Evolutionary conservation across 768 basidiomycete species (phyloP).

Genomic region (Kwoniella bestiolae): DNA sequence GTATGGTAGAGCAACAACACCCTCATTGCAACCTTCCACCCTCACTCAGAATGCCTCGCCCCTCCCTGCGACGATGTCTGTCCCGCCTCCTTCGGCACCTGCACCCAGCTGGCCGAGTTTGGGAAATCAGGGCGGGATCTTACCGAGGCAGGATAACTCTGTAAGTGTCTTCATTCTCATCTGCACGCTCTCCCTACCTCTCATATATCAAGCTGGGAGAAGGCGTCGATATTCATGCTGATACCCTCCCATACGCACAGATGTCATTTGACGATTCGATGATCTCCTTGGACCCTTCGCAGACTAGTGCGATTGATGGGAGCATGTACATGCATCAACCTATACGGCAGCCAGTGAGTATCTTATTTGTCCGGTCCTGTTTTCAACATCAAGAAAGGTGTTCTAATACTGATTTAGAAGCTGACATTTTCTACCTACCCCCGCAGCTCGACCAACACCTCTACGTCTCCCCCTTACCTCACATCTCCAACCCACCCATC

Average conservation of each 20-base stretch:
- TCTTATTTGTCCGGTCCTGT: constrained; percentile 19
- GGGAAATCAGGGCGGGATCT: constrained; percentile 14
- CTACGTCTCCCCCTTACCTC: constrained; percentile 74
- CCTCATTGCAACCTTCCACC: constrained; percentile 6
- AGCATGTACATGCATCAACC: constrained; percentile 52
- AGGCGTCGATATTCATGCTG: too few relatives aligned
- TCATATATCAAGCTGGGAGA: too few relatives aligned
- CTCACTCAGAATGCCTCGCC: constrained; percentile 13
- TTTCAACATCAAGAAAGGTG: constrained; percentile 11
- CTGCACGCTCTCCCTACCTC: not conserved
- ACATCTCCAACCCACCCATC: constrained; percentile 62
- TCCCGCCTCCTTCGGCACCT: not conserved
- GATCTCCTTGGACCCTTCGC: constrained; percentile 23
- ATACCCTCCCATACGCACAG: too few relatives aligned
- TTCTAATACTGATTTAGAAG: too few relatives aligned
- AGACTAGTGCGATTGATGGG: constrained; percentile 33
- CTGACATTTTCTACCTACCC: too few relatives aligned
- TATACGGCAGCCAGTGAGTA: constrained; percentile 69
- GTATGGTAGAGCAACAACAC: constrained; percentile 13
- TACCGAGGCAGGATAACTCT: constrained; percentile 20
- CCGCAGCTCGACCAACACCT: constrained; percentile 93
- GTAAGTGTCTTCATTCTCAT: constrained; percentile 3
- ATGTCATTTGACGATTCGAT: constrained; percentile 21
- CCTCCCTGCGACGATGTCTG: not conserved
- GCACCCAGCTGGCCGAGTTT: constrained; percentile 20